Conservation (phyloP, 257 asterid genomes). For the Primulina huaijiensis region DNA sequence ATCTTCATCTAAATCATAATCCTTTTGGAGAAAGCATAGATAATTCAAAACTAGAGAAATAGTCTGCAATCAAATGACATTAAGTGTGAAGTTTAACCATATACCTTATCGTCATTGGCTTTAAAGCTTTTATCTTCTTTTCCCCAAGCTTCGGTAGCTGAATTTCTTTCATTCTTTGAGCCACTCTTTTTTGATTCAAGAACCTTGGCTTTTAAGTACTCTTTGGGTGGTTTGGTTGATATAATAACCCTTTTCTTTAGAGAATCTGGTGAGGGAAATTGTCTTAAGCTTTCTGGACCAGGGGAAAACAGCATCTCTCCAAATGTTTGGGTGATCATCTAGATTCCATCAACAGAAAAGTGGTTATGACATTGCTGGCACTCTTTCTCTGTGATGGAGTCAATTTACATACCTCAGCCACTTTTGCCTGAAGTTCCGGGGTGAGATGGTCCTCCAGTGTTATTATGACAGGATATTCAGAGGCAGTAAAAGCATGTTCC, state of each 20-base stretch:
- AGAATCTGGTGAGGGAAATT: constrained; percentile 41
- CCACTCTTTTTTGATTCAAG: background rate
- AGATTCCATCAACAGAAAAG: constrained; percentile 18
- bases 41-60: constrained; percentile 5
- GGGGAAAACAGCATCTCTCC: constrained; percentile 40
- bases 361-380: background rate
- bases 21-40: constrained; percentile 17
- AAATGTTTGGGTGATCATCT: constrained; percentile 44
- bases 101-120: constrained; percentile 24
- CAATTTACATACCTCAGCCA: constrained; percentile 34
- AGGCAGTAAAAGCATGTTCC: constrained; percentile 39
- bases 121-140: constrained; percentile 27
- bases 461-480: constrained; percentile 46
- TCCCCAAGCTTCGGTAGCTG: constrained; percentile 28
- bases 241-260: constrained; percentile 33
- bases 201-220: constrained; percentile 25
- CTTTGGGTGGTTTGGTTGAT: constrained; percentile 50
- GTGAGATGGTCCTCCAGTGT: constrained; percentile 48
- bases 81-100: constrained; percentile 11
- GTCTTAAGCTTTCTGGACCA: constrained; percentile 34
- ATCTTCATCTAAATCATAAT: constrained; percentile 23
- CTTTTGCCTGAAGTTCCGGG: constrained; percentile 37
- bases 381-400: background rate
- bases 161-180: constrained; percentile 22
- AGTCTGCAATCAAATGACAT: background rate